Evolutionary conservation across 2,329 filamentous ascomycete species (phyloP).

Genomic region (Colletotrichum sp.): DNA sequence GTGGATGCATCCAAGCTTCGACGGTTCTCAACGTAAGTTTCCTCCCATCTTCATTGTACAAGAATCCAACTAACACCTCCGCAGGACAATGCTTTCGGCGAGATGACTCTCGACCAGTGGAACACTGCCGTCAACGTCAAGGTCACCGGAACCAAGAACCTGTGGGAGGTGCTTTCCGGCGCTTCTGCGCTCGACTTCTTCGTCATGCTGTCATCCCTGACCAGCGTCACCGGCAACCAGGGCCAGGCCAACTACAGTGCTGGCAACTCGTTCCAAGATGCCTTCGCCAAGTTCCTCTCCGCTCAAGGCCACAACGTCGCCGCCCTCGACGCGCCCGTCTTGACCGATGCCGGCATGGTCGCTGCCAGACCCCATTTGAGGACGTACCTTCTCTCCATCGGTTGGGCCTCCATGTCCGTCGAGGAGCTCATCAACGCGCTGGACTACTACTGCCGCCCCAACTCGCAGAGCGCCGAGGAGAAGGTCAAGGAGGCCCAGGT

Average conservation of each 20-base stretch:
- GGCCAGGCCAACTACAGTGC: conserved; percentile 50
- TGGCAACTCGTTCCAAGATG: conserved; percentile 47
- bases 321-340: conserved; percentile 56
- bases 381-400: conserved; percentile 10
- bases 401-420: not conserved
- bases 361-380: conserved; percentile 44
- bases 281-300: conserved; percentile 45
- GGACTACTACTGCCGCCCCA: conserved; percentile 1
- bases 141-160: conserved; percentile 32
- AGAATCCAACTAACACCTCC: not conserved
- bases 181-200: conserved; percentile 36
- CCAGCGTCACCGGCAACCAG: conserved; percentile 29
- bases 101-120: conserved; percentile 34
- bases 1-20: conserved; percentile 5
- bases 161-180: conserved; percentile 33
- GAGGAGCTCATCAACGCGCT: conserved; percentile 4
- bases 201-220: conserved; percentile 35
- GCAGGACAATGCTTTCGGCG: conserved; percentile 25
- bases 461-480: not conserved
- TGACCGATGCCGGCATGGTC: conserved; percentile 56
- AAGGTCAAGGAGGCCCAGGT: not conserved
- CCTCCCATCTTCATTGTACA: not conserved
- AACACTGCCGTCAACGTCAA: conserved; percentile 32
- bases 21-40: conserved; percentile 9
- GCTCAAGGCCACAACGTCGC: conserved; percentile 45